These are phyloP conservation scores for Cadophora sp. DNA, from an alignment of 2,329 filamentous ascomycete genomes.

Conservation along the genomic window DNA sequence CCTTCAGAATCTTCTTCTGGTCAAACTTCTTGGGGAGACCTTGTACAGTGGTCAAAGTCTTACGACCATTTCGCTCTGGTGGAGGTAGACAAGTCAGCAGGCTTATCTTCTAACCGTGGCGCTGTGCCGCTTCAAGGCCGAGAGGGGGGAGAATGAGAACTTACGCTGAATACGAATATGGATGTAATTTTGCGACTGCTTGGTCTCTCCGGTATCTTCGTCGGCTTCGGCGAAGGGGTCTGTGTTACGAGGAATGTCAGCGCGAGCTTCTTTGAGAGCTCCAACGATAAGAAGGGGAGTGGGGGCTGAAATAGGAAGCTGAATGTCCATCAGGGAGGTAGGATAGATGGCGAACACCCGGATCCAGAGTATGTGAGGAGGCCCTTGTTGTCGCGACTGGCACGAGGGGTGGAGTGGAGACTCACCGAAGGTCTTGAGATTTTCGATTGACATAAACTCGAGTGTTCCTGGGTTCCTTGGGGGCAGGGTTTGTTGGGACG, in stretches of 20 bases:
- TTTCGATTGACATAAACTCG: conserved; percentile 99
- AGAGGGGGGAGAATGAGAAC: conserved; percentile 47
- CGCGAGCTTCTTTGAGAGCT: conserved; percentile 18
- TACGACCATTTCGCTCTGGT: conserved; percentile 99
- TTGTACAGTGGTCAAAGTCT: conserved; percentile 99
- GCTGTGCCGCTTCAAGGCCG: conserved; percentile 13
- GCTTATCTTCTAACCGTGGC: conserved; percentile 36
- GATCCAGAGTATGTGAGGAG: background rate
- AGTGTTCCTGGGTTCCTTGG: conserved; percentile 62
- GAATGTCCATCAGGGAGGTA: background rate
- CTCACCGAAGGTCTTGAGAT: conserved; percentile 94
- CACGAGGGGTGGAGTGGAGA: conserved; percentile 2
- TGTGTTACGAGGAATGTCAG: conserved; percentile 50
- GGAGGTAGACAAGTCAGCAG: conserved; percentile 49
- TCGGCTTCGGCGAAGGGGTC: conserved; percentile 99
- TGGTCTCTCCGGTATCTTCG: conserved; percentile 96
- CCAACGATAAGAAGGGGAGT: conserved; percentile 29
- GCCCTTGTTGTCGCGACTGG: background rate
- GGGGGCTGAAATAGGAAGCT: background rate
- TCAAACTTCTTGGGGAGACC: conserved; percentile 99
- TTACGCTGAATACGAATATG: conserved; percentile 99
- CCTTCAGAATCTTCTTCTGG: conserved; percentile 99
- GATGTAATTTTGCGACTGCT: conserved; percentile 97
- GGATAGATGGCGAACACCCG: background rate
- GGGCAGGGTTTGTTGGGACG: conserved; percentile 34